Evolutionary conservation across 495 filamentous ascomycete species (phyloP).

Genomic region (Annulohypoxylon nitens): DNA sequence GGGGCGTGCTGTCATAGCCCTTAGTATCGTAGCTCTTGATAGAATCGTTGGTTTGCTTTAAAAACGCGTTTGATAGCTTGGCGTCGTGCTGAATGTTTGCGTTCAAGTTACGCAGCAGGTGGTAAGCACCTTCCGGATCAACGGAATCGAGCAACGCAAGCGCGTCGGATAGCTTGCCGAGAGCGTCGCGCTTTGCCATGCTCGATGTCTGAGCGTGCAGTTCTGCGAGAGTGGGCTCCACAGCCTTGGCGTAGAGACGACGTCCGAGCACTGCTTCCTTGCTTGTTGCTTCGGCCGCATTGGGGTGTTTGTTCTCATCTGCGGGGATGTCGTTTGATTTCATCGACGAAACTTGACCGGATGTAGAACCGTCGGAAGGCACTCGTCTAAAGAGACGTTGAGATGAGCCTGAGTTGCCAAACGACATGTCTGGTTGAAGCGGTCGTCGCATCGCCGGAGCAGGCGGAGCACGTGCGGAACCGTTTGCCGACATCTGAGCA

Average conservation of each 20-base stretch:
- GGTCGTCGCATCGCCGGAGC: conserved; percentile 75
- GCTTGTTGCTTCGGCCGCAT: conserved; percentile 66
- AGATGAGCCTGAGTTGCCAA: conserved; percentile 90
- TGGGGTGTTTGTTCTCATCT: conserved; percentile 60
- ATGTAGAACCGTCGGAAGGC: conserved; percentile 72
- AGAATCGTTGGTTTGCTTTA: conserved; percentile 38
- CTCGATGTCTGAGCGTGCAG: conserved; percentile 82
- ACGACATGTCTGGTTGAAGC: conserved; percentile 84
- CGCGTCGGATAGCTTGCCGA: conserved; percentile 83
- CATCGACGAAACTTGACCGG: conserved; percentile 53
- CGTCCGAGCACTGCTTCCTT: conserved; percentile 86
- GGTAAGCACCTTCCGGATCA: conserved; percentile 91
- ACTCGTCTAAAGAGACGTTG: conserved; percentile 91
- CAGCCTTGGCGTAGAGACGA: conserved; percentile 79
- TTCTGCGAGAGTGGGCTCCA: conserved; percentile 86
- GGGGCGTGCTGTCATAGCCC: conserved; percentile 50
- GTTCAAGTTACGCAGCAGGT: conserved; percentile 79
- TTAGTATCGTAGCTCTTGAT: conserved; percentile 37
- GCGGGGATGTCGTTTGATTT: conserved; percentile 50
- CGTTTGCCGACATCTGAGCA: conserved; percentile 57
- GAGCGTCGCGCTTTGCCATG: conserved; percentile 80
- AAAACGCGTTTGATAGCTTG: conserved; percentile 56
- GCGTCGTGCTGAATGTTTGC: conserved; percentile 56
- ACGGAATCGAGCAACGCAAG: conserved; percentile 86
- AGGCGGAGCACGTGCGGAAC: conserved; percentile 62